Base-by-base conservation (phyloP, 177 flowering plant species). In the Vitis hybrid region DNA sequence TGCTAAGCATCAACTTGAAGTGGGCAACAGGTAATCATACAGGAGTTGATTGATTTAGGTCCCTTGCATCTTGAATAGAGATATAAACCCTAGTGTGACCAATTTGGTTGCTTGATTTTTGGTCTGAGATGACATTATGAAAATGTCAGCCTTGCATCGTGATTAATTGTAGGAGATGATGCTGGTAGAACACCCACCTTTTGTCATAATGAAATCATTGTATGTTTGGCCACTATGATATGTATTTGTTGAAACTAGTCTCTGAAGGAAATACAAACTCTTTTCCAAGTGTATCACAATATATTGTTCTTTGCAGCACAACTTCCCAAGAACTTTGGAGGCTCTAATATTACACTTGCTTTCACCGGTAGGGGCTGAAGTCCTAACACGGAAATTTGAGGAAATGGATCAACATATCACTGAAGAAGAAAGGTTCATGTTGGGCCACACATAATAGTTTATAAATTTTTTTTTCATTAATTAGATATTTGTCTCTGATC, bases 301-400 rank as follows among this genome's bases (percentile, higher is more conserved):
- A 13, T 76, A 45, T 59, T 22, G 5, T 60, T 70, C 20, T 69
- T 76, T 80, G 60, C 87, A 96, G 99, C 84, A 81, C 57, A 83
- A 88, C 63, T 96, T 96, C 72, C 99, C 97, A 12, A 94, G 97
- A 81, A 92, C 97, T 59, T 78, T 94, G 80, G 98, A 96, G 81
- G 90, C 88, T 74, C 79, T 92, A 26, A 76, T 96, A 62, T 73
- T 92, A 76, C 97, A 93, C 79, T 68, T 82, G 78, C 98, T 96
- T 74, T 86, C 99, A 65, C 97, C 99, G 62, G 83, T 86, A 20
- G 97, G 89, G 10, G 89, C 97, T 20, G 99, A 96, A 81, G 91
- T 90, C 14, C 93, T 96, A 62, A 92, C 99, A 55, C 76, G 85
- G 26, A 96, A 92, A 72, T 92, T 96, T 84, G 98, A 96, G 73